phyloP scores from a whole-genome alignment of 176 grass and related monocot genomes.

The Ampelocalamus luodianensis region DNA sequence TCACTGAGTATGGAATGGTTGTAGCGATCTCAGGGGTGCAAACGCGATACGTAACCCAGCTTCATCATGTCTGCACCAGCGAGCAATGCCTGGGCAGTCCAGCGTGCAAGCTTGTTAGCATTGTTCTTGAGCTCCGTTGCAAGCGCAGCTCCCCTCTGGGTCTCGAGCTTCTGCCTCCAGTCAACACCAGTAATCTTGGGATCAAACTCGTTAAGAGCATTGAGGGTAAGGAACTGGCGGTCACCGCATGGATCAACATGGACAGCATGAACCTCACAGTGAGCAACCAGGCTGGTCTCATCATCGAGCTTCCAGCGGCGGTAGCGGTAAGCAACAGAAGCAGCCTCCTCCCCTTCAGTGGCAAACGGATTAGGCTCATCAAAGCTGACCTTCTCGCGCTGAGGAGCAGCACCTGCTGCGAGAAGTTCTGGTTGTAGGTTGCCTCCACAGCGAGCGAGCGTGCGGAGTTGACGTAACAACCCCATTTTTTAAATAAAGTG shows the following conservation, averaged over 20 bases:
- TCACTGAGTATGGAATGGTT: conserved; percentile 69
- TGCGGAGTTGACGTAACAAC: too few species aligned
- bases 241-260: conserved; percentile 50
- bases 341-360: conserved; percentile 61
- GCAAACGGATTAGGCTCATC: conserved; percentile 83
- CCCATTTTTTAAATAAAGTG: too few species aligned
- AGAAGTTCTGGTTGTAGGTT: conserved; percentile 86
- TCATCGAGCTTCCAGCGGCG: conserved; percentile 76
- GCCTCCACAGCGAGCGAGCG: too few species aligned
- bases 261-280: conserved; percentile 68
- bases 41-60: conserved; percentile 65
- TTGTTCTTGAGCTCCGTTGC: conserved; percentile 93
- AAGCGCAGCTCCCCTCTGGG: conserved; percentile 70
- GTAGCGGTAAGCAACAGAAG: conserved; percentile 73
- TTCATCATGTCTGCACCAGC: conserved; percentile 81
- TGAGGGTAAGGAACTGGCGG: conserved; percentile 64
- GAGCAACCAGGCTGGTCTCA: conserved; percentile 63
- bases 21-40: conserved; percentile 68
- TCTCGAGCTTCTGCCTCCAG: conserved; percentile 79
- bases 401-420: conserved; percentile 61
- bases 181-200: conserved; percentile 75
- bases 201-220: conserved; percentile 82
- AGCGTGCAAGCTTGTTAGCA: conserved; percentile 76
- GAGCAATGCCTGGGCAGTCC: conserved; percentile 72
- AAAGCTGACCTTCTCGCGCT: conserved; percentile 74